phyloP scores from a whole-genome alignment of 345 rosid species.

The Citrus trifoliata region DNA sequence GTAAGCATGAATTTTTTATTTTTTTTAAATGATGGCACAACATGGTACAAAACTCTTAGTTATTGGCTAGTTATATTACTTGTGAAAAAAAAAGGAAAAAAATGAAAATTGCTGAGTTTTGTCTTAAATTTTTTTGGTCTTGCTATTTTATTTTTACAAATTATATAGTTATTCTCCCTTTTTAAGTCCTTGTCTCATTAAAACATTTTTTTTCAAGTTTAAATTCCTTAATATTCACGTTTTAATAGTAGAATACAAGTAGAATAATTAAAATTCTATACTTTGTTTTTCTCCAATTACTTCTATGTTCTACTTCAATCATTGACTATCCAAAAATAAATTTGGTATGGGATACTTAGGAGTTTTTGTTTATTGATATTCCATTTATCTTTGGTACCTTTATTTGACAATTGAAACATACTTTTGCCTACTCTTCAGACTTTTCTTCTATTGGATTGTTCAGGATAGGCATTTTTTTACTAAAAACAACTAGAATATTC shows the following conservation, averaged over 20 bases:
- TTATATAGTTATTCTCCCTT: not conserved
- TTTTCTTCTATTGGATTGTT: not conserved
- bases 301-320: not conserved
- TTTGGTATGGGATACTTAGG: not conserved
- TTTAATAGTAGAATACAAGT: not conserved
- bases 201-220: not conserved
- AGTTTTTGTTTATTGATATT: not conserved
- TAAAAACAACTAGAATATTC: not conserved
- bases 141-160: not conserved
- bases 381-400: not conserved
- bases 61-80: not conserved
- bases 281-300: not conserved
- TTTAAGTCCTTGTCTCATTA: not conserved
- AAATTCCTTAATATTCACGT: not conserved
- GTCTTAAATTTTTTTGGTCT: too few relatives aligned
- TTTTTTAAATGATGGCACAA: too few relatives aligned
- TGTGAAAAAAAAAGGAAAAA: not conserved
- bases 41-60: not conserved
- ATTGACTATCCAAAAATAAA: not conserved
- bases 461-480: not conserved
- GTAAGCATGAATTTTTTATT: too few relatives aligned
- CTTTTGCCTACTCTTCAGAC: not conserved
- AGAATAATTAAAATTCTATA: not conserved
- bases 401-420: not conserved
- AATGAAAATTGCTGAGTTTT: not conserved